These are phyloP conservation scores for Mortierella sp. DNA, from an alignment of 371 early-diverging fungal genomes.

Conservation along the genomic window DNA sequence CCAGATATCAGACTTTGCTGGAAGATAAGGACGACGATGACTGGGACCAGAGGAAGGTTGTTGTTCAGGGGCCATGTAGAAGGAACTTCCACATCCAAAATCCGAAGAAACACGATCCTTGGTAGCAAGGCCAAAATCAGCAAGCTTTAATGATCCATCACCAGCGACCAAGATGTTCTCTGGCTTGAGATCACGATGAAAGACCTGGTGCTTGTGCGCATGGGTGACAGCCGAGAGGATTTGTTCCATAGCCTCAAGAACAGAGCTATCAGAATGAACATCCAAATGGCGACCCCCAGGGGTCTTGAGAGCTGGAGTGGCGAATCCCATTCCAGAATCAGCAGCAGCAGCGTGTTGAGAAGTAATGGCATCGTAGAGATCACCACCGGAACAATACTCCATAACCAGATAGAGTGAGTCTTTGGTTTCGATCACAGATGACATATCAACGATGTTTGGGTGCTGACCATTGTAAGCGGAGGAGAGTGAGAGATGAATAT, in stretches of 20 bases:
- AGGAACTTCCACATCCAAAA: conserved; percentile 83
- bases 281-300: conserved; percentile 29
- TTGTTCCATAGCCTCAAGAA: conserved; percentile 64
- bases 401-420: conserved; percentile 67
- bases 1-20: conserved; percentile 84
- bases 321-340: conserved; percentile 58
- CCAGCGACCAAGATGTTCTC: conserved; percentile 79
- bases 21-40: conserved; percentile 64
- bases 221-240: conserved; percentile 69
- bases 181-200: conserved; percentile 85
- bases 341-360: conserved; percentile 56
- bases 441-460: conserved; percentile 73
- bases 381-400: conserved; percentile 75
- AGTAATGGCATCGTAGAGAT: conserved; percentile 74
- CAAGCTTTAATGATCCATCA: conserved; percentile 74
- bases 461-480: conserved; percentile 59
- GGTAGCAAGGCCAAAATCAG: conserved; percentile 91
- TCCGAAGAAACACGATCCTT: conserved; percentile 76
- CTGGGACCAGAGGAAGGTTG: conserved; percentile 63
- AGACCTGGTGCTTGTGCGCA: conserved; percentile 68
- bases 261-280: conserved; percentile 54
- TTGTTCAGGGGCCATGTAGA: conserved; percentile 77
- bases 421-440: conserved; percentile 65
- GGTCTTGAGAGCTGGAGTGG: conserved; percentile 11
- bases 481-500: conserved; percentile 73